Base-by-base conservation (phyloP, 164 flowering plant genomes). In the Stephania cephalantha region DNA sequence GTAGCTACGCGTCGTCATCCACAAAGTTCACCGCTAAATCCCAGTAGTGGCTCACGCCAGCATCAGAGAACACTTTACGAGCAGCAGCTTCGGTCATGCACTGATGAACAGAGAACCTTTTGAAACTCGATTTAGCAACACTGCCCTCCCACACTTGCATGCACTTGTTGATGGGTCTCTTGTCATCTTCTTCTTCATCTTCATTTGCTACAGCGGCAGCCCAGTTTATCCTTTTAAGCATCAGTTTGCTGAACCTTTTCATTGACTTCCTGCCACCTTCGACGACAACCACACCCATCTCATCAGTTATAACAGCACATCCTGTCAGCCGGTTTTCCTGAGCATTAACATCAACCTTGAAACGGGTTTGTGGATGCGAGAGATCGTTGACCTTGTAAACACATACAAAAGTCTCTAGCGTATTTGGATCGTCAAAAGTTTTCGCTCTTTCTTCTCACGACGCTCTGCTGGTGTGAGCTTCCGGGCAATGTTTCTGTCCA, bases 401-500 rank as follows among this genome's bases (percentile, higher is more conserved):
- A 0, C 98, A 93, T 48, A 95, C 99, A 61, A 92, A 80, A 0
- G 95, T 88, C 79, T 93, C 99, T 63, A 87, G 31, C 0, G 90
- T 82, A 81, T 79, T 91, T 29, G 89, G 85, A 52, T 95, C 99
- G 48, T 93, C 98, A 85, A 91, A 31, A 95, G 92, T 81, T 95
- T 95, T 81, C 89, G 88, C 79, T 93, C 97, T 81, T 95, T 95
- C 94, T 95, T 93, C 75, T 91, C 97, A 20, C 99, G 91, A 25
- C 95, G 97, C 80, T 95, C 99, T 22, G 92, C 94, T 42, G 99
- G 99, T 45, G 99, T 95, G 69, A 94, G 97, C 81, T 95, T 95
- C 5, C 98, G 89, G 15, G 99, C 98, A 76, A 88, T 86, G 71
- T 95, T 95, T 79, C 99, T 88, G 72, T 95, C 99, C 9, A 90